Percentiles rank a stretch among this genome's conserved stretches.
Evolutionary conservation across 176 grass and related monocot species (phyloP).

Genomic region (Thinopyrum elongatum): DNA sequence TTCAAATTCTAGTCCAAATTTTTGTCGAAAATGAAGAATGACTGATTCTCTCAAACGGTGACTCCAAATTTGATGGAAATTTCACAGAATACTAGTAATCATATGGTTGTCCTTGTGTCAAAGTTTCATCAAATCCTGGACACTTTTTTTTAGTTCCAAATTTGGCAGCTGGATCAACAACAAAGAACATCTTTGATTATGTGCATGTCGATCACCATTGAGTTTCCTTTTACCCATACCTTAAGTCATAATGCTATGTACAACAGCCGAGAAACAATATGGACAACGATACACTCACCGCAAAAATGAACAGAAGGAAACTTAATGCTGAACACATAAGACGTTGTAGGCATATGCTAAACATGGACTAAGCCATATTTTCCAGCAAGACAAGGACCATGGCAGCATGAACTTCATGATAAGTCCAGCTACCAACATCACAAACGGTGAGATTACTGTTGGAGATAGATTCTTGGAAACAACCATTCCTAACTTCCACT

Average conservation of each 20-base stretch:
- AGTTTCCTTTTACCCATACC: slow-evolving; percentile 4
- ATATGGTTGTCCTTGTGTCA: neutral
- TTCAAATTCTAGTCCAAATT: no score
- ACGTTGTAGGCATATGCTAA: neutral
- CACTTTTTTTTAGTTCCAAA: neutral
- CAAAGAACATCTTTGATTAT: slow-evolving; percentile 9
- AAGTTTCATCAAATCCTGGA: neutral
- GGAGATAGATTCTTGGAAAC: no score
- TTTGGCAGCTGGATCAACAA: neutral
- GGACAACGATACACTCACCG: slow-evolving; percentile 13
- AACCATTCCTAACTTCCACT: no score
- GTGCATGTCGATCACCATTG: neutral
- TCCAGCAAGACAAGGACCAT: neutral
- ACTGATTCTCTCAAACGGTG: no score
- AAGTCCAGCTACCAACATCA: slow-evolving; percentile 1
- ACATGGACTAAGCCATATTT: slow-evolving; percentile 1
- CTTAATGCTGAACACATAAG: slow-evolving; percentile 14
- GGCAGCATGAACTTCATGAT: neutral
- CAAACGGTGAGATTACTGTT: neutral
- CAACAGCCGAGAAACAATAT: slow-evolving; percentile 27
- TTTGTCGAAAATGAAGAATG: no score
- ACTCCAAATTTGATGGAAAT: no score
- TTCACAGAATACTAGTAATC: no score
- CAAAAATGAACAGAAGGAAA: slow-evolving; percentile 1
- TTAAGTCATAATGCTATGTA: slow-evolving; percentile 31